Evolutionary conservation across 2,329 filamentous ascomycete genomes (phyloP), one percentile per base, ranked within the genome.

Genomic region (Thelonectria rubi): DNA sequence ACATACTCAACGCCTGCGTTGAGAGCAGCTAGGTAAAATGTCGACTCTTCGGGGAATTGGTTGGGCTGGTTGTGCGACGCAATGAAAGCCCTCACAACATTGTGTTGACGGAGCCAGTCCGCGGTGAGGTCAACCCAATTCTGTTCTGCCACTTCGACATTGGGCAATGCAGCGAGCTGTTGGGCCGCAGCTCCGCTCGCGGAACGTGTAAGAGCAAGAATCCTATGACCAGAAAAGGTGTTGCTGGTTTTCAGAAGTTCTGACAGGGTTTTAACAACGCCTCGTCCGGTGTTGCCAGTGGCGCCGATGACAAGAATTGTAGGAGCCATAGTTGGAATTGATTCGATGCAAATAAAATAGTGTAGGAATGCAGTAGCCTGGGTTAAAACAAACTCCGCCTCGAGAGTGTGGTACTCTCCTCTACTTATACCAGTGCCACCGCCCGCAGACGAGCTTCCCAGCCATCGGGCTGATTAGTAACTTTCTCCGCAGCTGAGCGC

Each of bases 11-110:
- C 74, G 11, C 78, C 74, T 2, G 76, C 78, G 3, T 68, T 55
- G 1, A 78, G 73, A 10, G 74, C 72, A 2, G 72, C 69, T 1
- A 76, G 9, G 43, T 76, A 70, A 55, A 81, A 78, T 0, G 72
- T 66, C 0, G 76, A 75, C 55, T 81, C 79, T 26, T 80, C 76
- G 26, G 74, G 69, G 52, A 81, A 81, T 17, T 79, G 76, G 4
- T 57, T 74, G 0, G 77, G 74, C 10, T 74, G 59, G 50, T 72
- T 73, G 65, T 79, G 77, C 0, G 78, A 64, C 18, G 79, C 79
- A 45, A 81, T 76, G 55, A 79, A 81, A 1, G 71, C 75, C 20
- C 76, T 67, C 11, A 57, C 68, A 1, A 81, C 75, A 3, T 76
- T 50, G 6, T 76, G 69, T 12, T 76, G 58, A 2, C 67, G 74